These are phyloP conservation scores for Russula compacta DNA, from an alignment of 768 basidiomycete species.

Conservation along the genomic window DNA sequence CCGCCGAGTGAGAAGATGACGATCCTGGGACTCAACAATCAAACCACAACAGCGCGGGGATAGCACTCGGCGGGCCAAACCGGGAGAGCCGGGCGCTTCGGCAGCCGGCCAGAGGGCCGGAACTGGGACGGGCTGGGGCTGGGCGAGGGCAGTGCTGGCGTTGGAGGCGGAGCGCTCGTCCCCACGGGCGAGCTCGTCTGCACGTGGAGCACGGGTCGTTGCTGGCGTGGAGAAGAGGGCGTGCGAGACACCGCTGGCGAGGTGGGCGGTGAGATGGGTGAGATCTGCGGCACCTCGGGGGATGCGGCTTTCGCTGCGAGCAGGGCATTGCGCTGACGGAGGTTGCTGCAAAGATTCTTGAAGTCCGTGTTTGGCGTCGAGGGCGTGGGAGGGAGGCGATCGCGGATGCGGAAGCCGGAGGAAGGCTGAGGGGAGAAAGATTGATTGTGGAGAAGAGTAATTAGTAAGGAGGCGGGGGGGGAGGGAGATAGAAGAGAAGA, in stretches of 20 bases:
- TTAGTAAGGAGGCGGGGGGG: background rate
- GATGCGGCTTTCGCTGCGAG: background rate
- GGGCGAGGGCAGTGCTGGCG: constrained; percentile 5
- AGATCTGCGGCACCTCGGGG: background rate
- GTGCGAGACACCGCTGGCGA: constrained; percentile 22
- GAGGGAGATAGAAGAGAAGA: background rate
- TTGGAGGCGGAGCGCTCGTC: constrained; percentile 11
- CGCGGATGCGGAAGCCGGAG: constrained; percentile 8
- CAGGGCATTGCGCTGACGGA: background rate
- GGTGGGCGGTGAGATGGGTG: background rate
- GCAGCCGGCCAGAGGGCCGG: constrained; percentile 9
- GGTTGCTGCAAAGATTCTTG: constrained; percentile 9
- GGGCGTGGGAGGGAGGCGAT: constrained; percentile 9
- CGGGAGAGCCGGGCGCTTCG: constrained; percentile 9
- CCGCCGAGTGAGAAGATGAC: too few species aligned
- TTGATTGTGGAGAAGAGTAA: background rate
- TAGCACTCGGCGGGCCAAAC: constrained; percentile 9
- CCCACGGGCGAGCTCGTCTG: constrained; percentile 12
- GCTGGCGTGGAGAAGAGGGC: constrained; percentile 16
- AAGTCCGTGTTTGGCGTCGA: constrained; percentile 14
- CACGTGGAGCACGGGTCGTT: constrained; percentile 12
- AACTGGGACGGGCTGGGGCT: background rate
- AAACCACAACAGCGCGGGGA: constrained; percentile 14
- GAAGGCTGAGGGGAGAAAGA: background rate
- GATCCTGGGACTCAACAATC: background rate